Evolutionary conservation across 2,329 filamentous ascomycete species (phyloP).

Genomic region (Ophiostoma quercus): DNA sequence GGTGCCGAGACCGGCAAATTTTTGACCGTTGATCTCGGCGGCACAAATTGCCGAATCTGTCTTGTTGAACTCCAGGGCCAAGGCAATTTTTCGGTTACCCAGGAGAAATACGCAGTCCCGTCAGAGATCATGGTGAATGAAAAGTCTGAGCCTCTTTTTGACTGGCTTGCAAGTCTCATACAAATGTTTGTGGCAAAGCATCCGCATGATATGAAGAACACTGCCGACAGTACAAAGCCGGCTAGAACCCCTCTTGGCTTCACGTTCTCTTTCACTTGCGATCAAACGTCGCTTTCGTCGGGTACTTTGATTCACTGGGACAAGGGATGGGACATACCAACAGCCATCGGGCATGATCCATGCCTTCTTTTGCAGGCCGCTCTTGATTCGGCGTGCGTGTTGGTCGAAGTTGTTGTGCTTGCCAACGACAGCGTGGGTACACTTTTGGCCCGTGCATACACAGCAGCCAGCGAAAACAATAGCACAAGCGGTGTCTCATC

Average conservation of each 20-base stretch:
- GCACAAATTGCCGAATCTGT: constrained; percentile 96
- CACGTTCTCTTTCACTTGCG: constrained; percentile 94
- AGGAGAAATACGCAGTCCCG: constrained; percentile 86
- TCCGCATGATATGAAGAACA: constrained; percentile 35
- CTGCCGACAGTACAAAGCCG: constrained; percentile 48
- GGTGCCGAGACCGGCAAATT: constrained; percentile 95
- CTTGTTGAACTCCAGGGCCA: constrained; percentile 89
- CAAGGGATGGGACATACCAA: constrained; percentile 92
- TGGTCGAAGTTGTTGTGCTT: constrained; percentile 89
- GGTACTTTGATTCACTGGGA: constrained; percentile 93
- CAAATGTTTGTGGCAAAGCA: constrained; percentile 67
- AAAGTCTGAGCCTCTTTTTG: constrained; percentile 78
- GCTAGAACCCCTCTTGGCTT: constrained; percentile 73
- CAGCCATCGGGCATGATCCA: constrained; percentile 88
- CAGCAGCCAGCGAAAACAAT: constrained; percentile 54
- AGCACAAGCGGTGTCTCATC: constrained; percentile 54
- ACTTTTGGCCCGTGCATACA: constrained; percentile 89
- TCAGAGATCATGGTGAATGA: constrained; percentile 82
- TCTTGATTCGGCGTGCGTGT: constrained; percentile 76
- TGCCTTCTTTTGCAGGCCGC: constrained; percentile 82
- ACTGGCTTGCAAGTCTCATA: constrained; percentile 87
- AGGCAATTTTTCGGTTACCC: constrained; percentile 85
- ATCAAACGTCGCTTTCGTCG: constrained; percentile 89
- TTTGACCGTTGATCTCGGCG: constrained; percentile 89
- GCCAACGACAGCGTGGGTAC: constrained; percentile 98